These are phyloP conservation scores for Teunomyces gatunensis DNA, from an alignment of 805 yeast species.

Conservation along the genomic window DNA sequence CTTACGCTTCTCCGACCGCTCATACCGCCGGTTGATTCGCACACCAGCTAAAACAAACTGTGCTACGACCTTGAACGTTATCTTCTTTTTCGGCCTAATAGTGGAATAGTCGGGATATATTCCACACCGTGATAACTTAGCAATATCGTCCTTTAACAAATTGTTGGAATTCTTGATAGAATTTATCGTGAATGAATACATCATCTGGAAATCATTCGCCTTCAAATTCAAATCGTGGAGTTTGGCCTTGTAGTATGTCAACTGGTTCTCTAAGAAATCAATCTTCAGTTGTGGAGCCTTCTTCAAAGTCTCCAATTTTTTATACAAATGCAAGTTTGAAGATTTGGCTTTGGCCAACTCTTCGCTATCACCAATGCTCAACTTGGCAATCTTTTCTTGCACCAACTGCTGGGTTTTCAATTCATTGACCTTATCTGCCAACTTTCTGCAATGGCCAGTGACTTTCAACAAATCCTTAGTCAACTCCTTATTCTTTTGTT, in stretches of 20 bases:
- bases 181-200: constrained; percentile 31
- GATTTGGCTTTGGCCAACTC: constrained; percentile 9
- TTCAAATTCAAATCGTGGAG: constrained; percentile 41
- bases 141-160: constrained; percentile 24
- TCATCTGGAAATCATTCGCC: constrained; percentile 32
- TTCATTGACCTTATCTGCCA: constrained; percentile 26
- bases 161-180: constrained; percentile 28
- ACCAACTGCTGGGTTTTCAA: constrained; percentile 10
- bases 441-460: constrained; percentile 27
- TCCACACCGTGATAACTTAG: constrained; percentile 28
- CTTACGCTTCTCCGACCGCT: constrained; percentile 26
- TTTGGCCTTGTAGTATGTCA: constrained; percentile 46
- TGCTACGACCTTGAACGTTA: constrained; percentile 34
- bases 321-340: constrained; percentile 9
- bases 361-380: constrained; percentile 13
- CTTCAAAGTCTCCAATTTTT: constrained; percentile 13
- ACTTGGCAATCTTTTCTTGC: constrained; percentile 9
- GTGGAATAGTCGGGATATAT: constrained; percentile 31
- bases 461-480: constrained; percentile 29
- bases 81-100: constrained; percentile 13
- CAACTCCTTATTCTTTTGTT: constrained; percentile 23
- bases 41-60: constrained; percentile 37
- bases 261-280: constrained; percentile 36
- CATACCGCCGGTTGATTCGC: constrained; percentile 28
- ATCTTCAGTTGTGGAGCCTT: constrained; percentile 27